These are phyloP conservation scores for Coffea humblotiana DNA, from an alignment of 305 asterid genomes.

Conservation along the genomic window DNA sequence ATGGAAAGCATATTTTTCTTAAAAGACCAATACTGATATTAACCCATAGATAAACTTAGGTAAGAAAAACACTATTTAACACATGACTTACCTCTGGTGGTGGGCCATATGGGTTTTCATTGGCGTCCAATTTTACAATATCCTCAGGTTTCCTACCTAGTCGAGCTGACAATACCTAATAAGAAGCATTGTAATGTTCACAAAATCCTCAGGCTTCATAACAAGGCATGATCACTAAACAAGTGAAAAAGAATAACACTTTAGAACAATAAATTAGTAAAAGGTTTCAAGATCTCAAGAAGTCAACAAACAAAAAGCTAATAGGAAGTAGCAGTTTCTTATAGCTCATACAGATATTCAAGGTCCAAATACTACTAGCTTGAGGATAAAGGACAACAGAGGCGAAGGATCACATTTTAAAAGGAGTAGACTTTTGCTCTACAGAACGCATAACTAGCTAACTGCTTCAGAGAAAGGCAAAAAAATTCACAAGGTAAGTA, in stretches of 20 bases:
- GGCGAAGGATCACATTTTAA: background rate
- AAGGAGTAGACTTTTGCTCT: background rate
- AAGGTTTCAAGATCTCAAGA: background rate
- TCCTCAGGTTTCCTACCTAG: constrained; percentile 97
- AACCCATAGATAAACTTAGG: background rate
- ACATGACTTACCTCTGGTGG: constrained; percentile 83
- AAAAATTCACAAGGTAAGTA: background rate
- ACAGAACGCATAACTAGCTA: background rate
- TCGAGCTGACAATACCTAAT: constrained; percentile 80
- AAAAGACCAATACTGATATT: no score
- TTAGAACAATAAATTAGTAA: background rate
- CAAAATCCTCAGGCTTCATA: background rate
- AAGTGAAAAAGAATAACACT: background rate
- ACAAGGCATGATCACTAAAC: background rate
- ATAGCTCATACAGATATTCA: background rate
- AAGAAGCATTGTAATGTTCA: background rate
- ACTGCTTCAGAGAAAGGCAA: background rate
- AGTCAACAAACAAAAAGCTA: background rate
- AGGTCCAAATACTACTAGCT: background rate
- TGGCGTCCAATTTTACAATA: constrained; percentile 84
- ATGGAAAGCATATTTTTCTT: background rate
- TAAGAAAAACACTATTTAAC: constrained; percentile 10
- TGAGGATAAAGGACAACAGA: background rate
- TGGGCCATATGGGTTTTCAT: constrained; percentile 97
- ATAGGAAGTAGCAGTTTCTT: background rate